Evolutionary conservation across 176 grass and related monocot genomes (phyloP).

Genomic region (Zoysia japonica): DNA sequence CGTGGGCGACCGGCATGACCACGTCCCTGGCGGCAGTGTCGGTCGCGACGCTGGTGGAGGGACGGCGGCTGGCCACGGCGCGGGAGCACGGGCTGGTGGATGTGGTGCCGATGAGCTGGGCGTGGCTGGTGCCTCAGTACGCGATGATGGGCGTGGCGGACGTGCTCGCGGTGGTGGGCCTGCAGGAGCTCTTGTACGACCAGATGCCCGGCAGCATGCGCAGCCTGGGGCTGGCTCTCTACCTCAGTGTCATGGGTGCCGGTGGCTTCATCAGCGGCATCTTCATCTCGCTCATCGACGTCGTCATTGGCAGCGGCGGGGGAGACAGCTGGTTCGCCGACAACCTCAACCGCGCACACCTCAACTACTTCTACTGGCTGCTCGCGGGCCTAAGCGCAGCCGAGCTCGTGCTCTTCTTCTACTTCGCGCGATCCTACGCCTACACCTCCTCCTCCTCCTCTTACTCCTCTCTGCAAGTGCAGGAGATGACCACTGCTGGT

Average conservation of each 20-base stretch:
- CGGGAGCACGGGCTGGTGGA: conserved; percentile 45
- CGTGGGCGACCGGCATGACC: conserved; percentile 49
- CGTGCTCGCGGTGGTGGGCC: conserved; percentile 51
- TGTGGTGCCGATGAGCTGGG: conserved; percentile 50
- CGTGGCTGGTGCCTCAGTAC: conserved; percentile 61
- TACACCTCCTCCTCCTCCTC: conserved; percentile 9
- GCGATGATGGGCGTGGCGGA: conserved; percentile 47
- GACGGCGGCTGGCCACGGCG: conserved; percentile 33
- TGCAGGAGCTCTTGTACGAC: conserved; percentile 71
- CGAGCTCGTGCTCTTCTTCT: conserved; percentile 43
- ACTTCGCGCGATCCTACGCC: conserved; percentile 32
- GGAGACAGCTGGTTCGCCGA: conserved; percentile 56
- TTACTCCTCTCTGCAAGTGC: too few species aligned
- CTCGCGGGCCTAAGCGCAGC: conserved; percentile 42
- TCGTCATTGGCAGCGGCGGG: background rate
- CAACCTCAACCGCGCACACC: background rate
- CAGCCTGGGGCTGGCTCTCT: conserved; percentile 57
- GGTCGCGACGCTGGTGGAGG: conserved; percentile 46
- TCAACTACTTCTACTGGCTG: conserved; percentile 76
- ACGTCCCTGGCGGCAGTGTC: conserved; percentile 26
- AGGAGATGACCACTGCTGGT: too few species aligned
- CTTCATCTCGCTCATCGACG: conserved; percentile 53
- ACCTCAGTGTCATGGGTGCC: conserved; percentile 60
- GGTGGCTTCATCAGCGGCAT: conserved; percentile 59
- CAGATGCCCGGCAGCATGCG: conserved; percentile 48